A percentile compares a stretch with the other conserved stretches of the same genome.
phyloP scores from a whole-genome alignment of 2,329 filamentous ascomycete genomes.

The Cyanodermella asteris region DNA sequence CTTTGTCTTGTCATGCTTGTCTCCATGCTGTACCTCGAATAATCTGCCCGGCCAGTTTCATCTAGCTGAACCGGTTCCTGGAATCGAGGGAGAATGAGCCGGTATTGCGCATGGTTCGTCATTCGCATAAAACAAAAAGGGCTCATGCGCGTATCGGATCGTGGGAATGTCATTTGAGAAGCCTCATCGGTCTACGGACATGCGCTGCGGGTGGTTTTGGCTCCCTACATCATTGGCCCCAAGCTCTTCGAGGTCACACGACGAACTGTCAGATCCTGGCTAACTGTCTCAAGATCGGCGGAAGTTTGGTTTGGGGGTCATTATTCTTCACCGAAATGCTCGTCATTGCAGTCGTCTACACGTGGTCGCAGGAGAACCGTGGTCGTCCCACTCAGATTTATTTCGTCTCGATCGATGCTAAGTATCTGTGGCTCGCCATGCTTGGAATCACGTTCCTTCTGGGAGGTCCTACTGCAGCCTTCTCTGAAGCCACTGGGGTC shows the following conservation, averaged over 20 bases:
- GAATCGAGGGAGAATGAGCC: slow-evolving; percentile 63
- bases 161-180: slow-evolving; percentile 56
- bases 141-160: slow-evolving; percentile 44
- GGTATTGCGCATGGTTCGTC: slow-evolving; percentile 37
- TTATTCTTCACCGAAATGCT: slow-evolving; percentile 37
- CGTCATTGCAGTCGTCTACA: slow-evolving; percentile 63
- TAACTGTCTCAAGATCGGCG: slow-evolving; percentile 5
- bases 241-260: background rate
- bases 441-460: slow-evolving; percentile 53
- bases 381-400: slow-evolving; percentile 50
- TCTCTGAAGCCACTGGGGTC: slow-evolving; percentile 54
- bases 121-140: slow-evolving; percentile 44
- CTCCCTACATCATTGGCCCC: slow-evolving; percentile 35
- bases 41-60: slow-evolving; percentile 59
- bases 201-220: slow-evolving; percentile 40
- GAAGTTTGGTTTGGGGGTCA: slow-evolving; percentile 3
- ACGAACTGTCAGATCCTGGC: slow-evolving; percentile 1
- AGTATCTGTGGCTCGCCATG: slow-evolving; percentile 59
- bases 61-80: slow-evolving; percentile 67
- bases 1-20: slow-evolving; percentile 8
- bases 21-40: slow-evolving; percentile 29
- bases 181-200: slow-evolving; percentile 28
- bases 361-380: slow-evolving; percentile 65
- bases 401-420: slow-evolving; percentile 68
- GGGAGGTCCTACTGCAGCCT: slow-evolving; percentile 31